Base-by-base conservation (phyloP, 139 green algal genomes). In the Tetradesmus lagerheimii region DNA sequence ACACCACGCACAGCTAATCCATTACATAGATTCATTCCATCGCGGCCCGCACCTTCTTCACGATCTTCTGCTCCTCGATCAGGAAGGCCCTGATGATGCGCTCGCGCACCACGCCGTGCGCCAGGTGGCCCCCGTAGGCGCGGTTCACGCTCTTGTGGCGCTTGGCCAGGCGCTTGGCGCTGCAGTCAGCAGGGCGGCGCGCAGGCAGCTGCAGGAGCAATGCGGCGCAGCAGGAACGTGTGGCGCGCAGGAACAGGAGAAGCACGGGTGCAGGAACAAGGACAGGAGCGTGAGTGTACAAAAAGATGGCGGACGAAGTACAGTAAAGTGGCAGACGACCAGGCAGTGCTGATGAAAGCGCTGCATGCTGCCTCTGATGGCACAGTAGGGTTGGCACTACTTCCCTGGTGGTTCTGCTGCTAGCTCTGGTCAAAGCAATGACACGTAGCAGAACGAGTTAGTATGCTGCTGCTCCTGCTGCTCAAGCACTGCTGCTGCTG, bases 21-120 rank as follows among this genome's bases (percentile, higher is more conserved):
- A 14, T 50, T n/a, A n/a, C n/a, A n/a, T n/a, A n/a, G n/a, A n/a
- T n/a, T n/a, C n/a, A n/a, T n/a, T n/a, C n/a, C n/a, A n/a, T n/a
- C n/a, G n/a, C n/a, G n/a, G n/a, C n/a, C 31, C 91, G n/a, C 92
- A 99, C 98, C 96, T 99, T 99, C 96, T 99, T 99, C 23, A 99
- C 98, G 89, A 99, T 99, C 96, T 99, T 99, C 95, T 99, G 98
- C 96, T 99, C 98, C 95, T 99, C 98, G 29, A 99, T 96, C 64
- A 99, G 94, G 94, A 99, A 99, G 41, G 98, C 98, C 35, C 98
- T 91, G 43, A 99, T 92, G 92, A 99, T 99, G 45, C 96, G 93
- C 92, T 99, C 97, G 74, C 93, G 93, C 29, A 99, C 97, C 12
- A 98, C 96, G 67, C 87, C 91, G 89, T 97, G 95, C 75, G 93